Base-by-base conservation (phyloP, 129 eudicot genomes). In the Centaurea solstitialis region DNA sequence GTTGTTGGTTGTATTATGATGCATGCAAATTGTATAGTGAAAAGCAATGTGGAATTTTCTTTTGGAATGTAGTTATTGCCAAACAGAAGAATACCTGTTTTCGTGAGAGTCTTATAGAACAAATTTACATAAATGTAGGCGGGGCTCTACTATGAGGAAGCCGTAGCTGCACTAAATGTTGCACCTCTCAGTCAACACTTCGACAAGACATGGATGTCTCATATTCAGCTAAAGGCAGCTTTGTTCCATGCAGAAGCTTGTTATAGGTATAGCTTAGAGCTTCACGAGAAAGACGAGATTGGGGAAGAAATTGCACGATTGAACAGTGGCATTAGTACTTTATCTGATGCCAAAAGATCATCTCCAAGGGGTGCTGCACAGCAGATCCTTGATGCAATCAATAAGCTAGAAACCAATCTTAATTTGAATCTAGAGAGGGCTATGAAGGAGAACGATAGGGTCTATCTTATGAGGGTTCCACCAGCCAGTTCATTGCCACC, bases 401-500 rank as follows among this genome's bases (percentile, higher is more conserved):
- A 26, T 61, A 93, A 88, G 79, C 76, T 93, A 57, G 98, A 93
- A 86, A 74, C 81, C 15, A 89, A 85, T 75, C 76, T 93, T 11
- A 93, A 86, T 41, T 81, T 64, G 70, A 93, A 93, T 83, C 76
- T 93, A 82, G 98, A 88, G 43, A 91, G 93, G 83, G 98, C 98
- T 38, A 71, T 86, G 87, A 93, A 91, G 80, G 98, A 93, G 88
- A 93, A 93, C 65, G 94, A 93, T 17, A 86, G 98, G 74, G 98
- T 93, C 26, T 93, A 93, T 85, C 91, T 93, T 7, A 88, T 91
- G 94, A 88, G 98, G 86, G 94, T 93, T 77, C 98, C 98, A 33
- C 85, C 87, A 8, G 87, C 86, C 26, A 93, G 89, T 81, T 89
- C 97, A 18, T 85, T 93, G 68, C 72, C 91, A 8, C 94, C 98